Evolutionary conservation across 148 eudicot genomes (phyloP), one percentile per base, ranked within the genome.

Genomic region (Fagopyrum esculentum): DNA sequence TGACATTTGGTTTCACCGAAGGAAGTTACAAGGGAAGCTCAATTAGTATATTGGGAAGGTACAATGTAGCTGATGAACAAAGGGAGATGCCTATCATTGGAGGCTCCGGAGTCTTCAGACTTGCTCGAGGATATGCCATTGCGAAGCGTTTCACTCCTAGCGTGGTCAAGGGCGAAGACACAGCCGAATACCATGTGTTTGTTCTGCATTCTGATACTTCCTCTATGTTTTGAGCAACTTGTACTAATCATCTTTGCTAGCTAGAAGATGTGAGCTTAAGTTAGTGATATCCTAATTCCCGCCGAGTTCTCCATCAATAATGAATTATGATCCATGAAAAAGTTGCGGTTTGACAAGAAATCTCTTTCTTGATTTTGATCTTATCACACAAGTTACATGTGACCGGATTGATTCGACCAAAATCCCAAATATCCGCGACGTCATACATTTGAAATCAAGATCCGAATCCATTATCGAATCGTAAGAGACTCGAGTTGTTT

Each of bases 51-150:
- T 13, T 71, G 30, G 74, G 74, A 10, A 17, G 51, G 74, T 71
- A 71, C 35, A 71, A 71, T 26, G 55, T 71, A 2, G 75, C 72
- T 6, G 22, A 72, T 6, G 49, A 72, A 74, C 77, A 73, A 9
- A 82, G 89, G 69, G 87, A 89, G 45, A 81, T 87, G 93, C 90
- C 90, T 1, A 50, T 89, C 8, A 78, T 87, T 19, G 90, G 87
- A 13, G 90, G 89, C 0, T 82, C 75, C 40, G 86, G 90, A 19
- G 40, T 82, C 7, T 89, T 85, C 59, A 74, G 87, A 78, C 73
- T 87, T 59, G 88, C 90, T 54, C 73, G 80, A 1, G 90, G 90
- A 7, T 85, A 85, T 66, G 89, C 80, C 0, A 46, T 78, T 76
- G 85, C 85, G 0, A 82, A 82, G 83, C 85, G 85, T 1, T 48